Evolutionary conservation across 257 asterid species (phyloP), one percentile per base, ranked within the genome.

Genomic region (Capsicum rhomboideum): DNA sequence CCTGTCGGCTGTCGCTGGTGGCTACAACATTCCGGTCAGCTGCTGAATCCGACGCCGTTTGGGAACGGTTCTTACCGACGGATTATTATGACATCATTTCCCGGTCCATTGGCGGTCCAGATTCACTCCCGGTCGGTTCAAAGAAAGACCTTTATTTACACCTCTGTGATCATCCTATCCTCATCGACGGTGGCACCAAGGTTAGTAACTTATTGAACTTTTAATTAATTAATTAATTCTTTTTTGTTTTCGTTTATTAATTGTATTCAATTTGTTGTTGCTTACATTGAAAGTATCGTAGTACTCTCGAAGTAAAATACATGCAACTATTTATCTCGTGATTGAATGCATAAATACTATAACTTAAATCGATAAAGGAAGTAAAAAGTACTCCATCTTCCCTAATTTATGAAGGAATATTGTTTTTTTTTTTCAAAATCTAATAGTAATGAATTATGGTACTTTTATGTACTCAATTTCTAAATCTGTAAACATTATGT

Each of bases 21-120:
- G 90, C 87, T 26, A 84, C 97, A 49, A 80, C 87, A 10, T 94
- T 94, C 89, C 92, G 93, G 29, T 88, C 95, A 23, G 97, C 96
- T 8, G 91, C 99, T 5, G 81, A 87, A 53, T 96, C 97, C 79
- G 99, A 94, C 88, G 86, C 89, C 84, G 97, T 94, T 18, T 95
- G 98, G 99, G 92, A 78, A 34, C 89, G 93, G 28, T 96, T 96
- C 84, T 63, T 96, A 86, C 98, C 98, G 49, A 31, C 92, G 34
- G 97, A 95, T 83, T 92, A 90, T 67, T 88, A 83, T 13, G 91
- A 92, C 31, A 86, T 94, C 29, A 85, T 96, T 46, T 75, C 89
- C 79, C 88, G 92, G 42, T 89, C 95, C 9, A 75, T 31, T 23
- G 92, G 83, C 55, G 90, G 89, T 20, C 18, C 83, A 34, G 89